Conservation (phyloP, 148 eudicot genomes). For the Suaeda aralocaspica region DNA sequence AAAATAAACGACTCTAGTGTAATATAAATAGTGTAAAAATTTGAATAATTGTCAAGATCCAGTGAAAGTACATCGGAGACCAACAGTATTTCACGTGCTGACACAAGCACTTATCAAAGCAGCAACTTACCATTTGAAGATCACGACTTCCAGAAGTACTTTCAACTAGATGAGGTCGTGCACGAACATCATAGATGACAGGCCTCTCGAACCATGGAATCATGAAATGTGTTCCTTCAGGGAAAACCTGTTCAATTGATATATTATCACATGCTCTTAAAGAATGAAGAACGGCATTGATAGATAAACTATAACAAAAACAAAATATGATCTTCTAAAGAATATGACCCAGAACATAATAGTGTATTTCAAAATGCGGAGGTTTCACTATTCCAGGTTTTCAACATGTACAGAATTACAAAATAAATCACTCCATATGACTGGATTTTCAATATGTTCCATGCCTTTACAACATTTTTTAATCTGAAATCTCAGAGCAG, state of each 20-base stretch:
- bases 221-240: conserved; percentile 92
- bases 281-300: not conserved
- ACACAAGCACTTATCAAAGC: conserved; percentile 4
- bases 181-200: conserved; percentile 87
- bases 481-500: too few relatives aligned
- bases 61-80: not conserved
- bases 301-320: not conserved
- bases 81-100: not conserved
- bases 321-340: not conserved
- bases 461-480: not conserved
- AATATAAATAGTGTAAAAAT: not conserved
- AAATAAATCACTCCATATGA: not conserved
- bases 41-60: not conserved
- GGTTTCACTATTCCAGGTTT: too few relatives aligned
- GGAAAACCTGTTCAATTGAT: conserved; percentile 59
- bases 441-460: not conserved
- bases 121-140: conserved; percentile 77
- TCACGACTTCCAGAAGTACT: conserved; percentile 98
- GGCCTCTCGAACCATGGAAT: conserved; percentile 97
- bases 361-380: not conserved
- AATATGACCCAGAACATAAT: not conserved
- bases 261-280: not conserved
- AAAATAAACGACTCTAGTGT: too few relatives aligned
- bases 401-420: not conserved
- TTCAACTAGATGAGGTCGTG: conserved; percentile 86